A percentile compares a stretch with the other conserved stretches of the same genome.
Evolutionary conservation across 2,329 filamentous ascomycete species (phyloP).

Genomic region (Cladosporium sp.): DNA sequence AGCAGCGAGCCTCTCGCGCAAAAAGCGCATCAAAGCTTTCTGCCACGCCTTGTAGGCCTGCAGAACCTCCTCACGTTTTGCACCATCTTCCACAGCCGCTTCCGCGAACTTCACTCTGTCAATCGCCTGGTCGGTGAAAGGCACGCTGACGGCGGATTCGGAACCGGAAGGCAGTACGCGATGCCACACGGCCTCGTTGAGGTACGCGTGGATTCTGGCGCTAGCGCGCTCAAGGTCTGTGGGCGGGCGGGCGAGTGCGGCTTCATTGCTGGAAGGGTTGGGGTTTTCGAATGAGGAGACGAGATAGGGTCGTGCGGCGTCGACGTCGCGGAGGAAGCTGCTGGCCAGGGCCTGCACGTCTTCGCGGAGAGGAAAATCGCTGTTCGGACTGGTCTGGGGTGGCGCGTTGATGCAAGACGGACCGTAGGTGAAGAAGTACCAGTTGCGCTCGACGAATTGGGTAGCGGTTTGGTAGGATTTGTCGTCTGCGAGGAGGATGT

Average conservation of each 20-base stretch:
- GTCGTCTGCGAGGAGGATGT: constrained; percentile 48
- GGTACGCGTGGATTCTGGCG: constrained; percentile 9
- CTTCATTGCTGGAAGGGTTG: background rate
- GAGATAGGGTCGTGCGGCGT: background rate
- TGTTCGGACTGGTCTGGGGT: background rate
- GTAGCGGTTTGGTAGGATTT: constrained; percentile 52
- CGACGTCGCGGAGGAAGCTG: background rate
- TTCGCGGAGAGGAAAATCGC: constrained; percentile 10
- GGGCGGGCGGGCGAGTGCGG: constrained; percentile 1
- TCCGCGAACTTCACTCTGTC: constrained; percentile 7
- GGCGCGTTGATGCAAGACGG: constrained; percentile 11
- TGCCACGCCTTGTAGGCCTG: constrained; percentile 21
- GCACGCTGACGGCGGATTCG: background rate
- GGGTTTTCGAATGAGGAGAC: constrained; percentile 1
- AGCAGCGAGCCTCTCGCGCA: constrained; percentile 51
- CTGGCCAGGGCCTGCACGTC: constrained; percentile 3
- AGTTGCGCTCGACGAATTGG: constrained; percentile 51
- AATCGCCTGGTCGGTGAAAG: constrained; percentile 14
- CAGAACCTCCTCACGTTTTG: constrained; percentile 11
- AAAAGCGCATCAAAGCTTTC: constrained; percentile 46
- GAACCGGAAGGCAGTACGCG: background rate
- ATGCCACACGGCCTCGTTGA: constrained; percentile 7
- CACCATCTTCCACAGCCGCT: constrained; percentile 8
- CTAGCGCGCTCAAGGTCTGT: constrained; percentile 7
- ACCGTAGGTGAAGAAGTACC: constrained; percentile 49